These are phyloP conservation scores for Paramecium octaurelia DNA, from an alignment of 73 alveolate species.

Conservation along the genomic window DNA sequence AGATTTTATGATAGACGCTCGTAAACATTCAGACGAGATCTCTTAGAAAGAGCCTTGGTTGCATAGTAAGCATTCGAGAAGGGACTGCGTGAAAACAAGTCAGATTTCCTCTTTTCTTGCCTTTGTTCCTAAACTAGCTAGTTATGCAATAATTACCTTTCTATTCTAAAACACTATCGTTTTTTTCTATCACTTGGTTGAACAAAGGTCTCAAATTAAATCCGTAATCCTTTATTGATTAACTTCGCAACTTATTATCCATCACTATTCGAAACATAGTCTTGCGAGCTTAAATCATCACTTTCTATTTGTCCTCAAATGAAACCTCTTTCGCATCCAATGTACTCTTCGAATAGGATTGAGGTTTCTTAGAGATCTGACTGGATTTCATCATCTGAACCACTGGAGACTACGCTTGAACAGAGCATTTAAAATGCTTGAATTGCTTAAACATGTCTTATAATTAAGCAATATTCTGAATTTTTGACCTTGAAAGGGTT, in stretches of 20 bases:
- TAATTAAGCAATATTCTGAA: background rate
- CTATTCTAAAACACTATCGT: background rate
- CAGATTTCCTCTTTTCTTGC: background rate
- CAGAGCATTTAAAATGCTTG: background rate
- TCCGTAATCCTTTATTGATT: background rate
- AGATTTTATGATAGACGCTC: background rate
- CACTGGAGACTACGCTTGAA: background rate
- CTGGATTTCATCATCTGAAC: background rate
- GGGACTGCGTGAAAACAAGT: background rate
- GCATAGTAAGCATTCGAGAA: slow-evolving; percentile 43
- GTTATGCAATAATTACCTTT: background rate
- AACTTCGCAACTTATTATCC: slow-evolving; percentile 25
- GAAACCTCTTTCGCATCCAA: background rate
- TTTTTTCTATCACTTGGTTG: background rate
- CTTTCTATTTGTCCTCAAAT: background rate
- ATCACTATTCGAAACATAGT: background rate
- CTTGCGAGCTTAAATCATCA: background rate
- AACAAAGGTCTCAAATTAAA: background rate
- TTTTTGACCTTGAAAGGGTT: background rate
- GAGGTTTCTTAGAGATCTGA: background rate
- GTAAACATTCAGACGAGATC: background rate
- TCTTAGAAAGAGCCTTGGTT: background rate
- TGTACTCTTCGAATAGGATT: background rate
- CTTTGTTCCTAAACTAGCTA: slow-evolving; percentile 9
- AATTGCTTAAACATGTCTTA: slow-evolving; percentile 4